Base-by-base conservation (phyloP, 1,139 yeast genomes). In the Kodamaea sp. region DNA sequence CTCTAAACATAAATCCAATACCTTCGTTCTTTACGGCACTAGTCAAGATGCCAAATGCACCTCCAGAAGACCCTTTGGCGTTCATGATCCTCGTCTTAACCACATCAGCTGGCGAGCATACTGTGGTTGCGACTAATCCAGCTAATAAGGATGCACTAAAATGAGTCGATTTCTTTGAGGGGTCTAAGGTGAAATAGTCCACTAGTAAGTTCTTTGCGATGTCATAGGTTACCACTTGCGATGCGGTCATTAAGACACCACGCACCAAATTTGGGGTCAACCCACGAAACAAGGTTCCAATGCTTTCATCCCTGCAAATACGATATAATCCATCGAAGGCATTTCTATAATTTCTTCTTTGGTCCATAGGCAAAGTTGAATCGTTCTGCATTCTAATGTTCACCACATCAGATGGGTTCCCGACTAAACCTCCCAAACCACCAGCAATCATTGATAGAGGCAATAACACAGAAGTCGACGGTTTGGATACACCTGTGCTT, bases 311-410 rank as follows among this genome's bases (percentile, higher is more conserved):
- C 29, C 58, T 66, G n/a, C 65, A 48, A 34, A 88, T 79, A 44
- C 82, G 70, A 37, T 59, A 51, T 24, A 87, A 61, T 6, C 96
- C 96, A 55, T 87, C 90, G 29, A 87, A 52, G 0, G 94, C 95
- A 59, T 88, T 82, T 40, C 73, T 71, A 55, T 88, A 88, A 55
- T 84, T 80, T 54, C 96, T 73, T 57, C 90, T 73, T 48, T 79
- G 73, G 3, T 70, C 80, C 4, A 61, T 38, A 3, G 92, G 86
- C 41, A 85, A 68, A 0, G 89, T 64, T 5, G 83, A 76, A 53
- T 88, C 96, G 57, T 87, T 88, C 59, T 88, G 96, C 96, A 88
- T 88, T 59, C 96, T 76, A 42, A 88, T 84, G 50, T 88, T 88
- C 27, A 86, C 88, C 15, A 88, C 84, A 58, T 88, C 96, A 2